Evolutionary conservation across 2,329 filamentous ascomycete genomes (phyloP).

Genomic region (Calonectria hawksworthii): DNA sequence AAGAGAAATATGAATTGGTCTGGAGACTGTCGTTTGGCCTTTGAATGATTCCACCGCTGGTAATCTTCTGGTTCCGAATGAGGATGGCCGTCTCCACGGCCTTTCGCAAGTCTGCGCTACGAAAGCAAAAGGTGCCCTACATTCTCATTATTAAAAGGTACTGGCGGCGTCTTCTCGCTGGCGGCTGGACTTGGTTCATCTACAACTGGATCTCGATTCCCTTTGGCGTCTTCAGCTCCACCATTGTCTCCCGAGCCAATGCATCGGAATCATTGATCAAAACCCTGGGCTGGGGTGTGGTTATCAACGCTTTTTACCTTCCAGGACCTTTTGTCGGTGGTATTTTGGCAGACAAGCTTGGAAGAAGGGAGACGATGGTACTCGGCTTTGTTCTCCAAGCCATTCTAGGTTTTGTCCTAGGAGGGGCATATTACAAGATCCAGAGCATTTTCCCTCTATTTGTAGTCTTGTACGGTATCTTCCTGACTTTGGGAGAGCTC

Average conservation of each 20-base stretch:
- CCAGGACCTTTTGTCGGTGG: constrained; percentile 63
- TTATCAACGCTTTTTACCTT: constrained; percentile 66
- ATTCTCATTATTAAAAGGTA: constrained; percentile 61
- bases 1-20: constrained; percentile 57
- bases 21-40: constrained; percentile 66
- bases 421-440: constrained; percentile 60
- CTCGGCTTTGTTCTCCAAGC: constrained; percentile 62
- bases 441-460: constrained; percentile 64
- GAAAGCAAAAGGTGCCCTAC: constrained; percentile 61
- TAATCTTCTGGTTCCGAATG: constrained; percentile 66
- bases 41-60: constrained; percentile 62
- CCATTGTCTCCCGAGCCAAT: constrained; percentile 61
- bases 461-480: constrained; percentile 65
- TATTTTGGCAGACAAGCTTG: constrained; percentile 62
- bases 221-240: constrained; percentile 68
- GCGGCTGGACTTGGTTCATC: constrained; percentile 63
- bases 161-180: constrained; percentile 63
- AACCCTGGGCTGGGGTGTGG: constrained; percentile 59
- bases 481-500: constrained; percentile 63
- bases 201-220: constrained; percentile 69
- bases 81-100: constrained; percentile 65
- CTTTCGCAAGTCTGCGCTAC: constrained; percentile 61
- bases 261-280: constrained; percentile 55
- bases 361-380: constrained; percentile 64
- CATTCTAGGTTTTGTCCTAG: constrained; percentile 64